Percentiles rank a stretch among this genome's conserved stretches.
Evolutionary conservation across 305 asterid genomes (phyloP).

Genomic region (Euphrasia arctica): DNA sequence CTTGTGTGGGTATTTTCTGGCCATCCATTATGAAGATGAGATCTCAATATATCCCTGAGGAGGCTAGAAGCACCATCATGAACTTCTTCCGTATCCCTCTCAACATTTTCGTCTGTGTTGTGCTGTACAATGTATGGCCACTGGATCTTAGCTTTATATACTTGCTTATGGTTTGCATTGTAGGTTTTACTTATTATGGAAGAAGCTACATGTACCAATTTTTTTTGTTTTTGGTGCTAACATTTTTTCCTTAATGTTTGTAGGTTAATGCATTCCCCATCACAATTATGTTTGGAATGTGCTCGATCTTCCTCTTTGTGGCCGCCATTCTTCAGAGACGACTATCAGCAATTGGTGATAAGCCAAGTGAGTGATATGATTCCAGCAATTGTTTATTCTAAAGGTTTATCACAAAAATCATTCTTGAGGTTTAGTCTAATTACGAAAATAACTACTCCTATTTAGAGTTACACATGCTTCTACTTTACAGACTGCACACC

Average conservation of each 20-base stretch:
- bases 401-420: background rate
- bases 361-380: conserved; percentile 58
- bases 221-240: conserved; percentile 9
- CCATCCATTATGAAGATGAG: conserved; percentile 97
- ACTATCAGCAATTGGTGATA: conserved; percentile 61
- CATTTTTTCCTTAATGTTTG: conserved; percentile 18
- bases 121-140: conserved; percentile 75
- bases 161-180: conserved; percentile 26
- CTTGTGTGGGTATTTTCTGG: conserved; percentile 94
- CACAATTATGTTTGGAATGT: conserved; percentile 93
- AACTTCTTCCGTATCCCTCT: background rate
- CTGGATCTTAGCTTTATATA: conserved; percentile 11
- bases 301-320: conserved; percentile 82
- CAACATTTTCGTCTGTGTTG: conserved; percentile 80
- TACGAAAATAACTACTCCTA: background rate
- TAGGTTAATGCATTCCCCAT: conserved; percentile 94
- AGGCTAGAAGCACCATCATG: background rate
- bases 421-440: background rate
- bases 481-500: background rate
- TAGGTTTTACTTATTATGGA: conserved; percentile 31
- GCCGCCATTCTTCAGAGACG: conserved; percentile 88
- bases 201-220: background rate
- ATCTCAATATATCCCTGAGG: background rate
- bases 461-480: background rate
- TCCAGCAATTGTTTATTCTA: background rate